phyloP scores from a whole-genome alignment of 2,329 filamentous ascomycete genomes.

The Colletotrichum karsti region DNA sequence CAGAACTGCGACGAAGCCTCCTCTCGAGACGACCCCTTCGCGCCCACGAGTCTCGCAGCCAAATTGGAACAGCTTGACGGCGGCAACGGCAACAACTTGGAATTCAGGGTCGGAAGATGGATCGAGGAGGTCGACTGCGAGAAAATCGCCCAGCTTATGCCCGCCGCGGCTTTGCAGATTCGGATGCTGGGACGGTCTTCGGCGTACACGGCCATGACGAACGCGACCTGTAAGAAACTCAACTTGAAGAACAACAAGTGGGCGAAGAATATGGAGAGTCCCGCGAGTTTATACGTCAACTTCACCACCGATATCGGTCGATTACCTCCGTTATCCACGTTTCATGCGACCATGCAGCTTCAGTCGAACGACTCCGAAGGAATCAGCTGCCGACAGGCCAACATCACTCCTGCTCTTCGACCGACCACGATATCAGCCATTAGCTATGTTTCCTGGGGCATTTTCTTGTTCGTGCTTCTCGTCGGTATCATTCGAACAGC shows the following conservation, averaged over 20 bases:
- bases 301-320: conserved; percentile 11
- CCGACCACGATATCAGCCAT: conserved; percentile 12
- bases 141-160: not conserved
- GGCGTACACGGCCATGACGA: not conserved
- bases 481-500: conserved; percentile 20
- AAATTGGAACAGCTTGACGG: not conserved
- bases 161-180: conserved; percentile 6
- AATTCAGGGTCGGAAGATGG: not conserved
- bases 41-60: not conserved
- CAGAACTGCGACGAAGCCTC: conserved; percentile 24
- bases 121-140: conserved; percentile 19
- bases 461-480: conserved; percentile 31
- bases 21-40: not conserved
- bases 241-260: not conserved
- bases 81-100: not conserved
- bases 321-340: conserved; percentile 28
- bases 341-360: conserved; percentile 22
- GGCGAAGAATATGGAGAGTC: not conserved
- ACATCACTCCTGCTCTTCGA: conserved; percentile 29
- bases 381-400: conserved; percentile 24
- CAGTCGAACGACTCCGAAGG: not conserved
- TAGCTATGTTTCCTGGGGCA: conserved; percentile 24
- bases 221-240: conserved; percentile 2
- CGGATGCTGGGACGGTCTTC: conserved; percentile 18
- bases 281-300: not conserved